These are phyloP conservation scores for Rhizomucor pusillus DNA, from an alignment of 371 early-diverging fungal genomes.

Conservation along the genomic window DNA sequence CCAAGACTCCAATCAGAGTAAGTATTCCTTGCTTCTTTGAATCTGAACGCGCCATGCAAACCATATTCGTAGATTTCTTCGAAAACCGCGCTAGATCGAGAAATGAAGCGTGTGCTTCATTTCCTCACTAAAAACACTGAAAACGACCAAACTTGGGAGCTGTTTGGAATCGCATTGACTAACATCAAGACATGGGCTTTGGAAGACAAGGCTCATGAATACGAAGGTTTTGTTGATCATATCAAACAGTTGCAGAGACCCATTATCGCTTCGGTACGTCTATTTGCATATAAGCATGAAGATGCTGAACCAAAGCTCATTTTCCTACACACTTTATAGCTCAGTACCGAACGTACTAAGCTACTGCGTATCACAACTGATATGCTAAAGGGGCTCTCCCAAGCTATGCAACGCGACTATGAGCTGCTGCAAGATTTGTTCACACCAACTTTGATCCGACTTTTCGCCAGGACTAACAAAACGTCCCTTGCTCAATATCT, in stretches of 20 bases:
- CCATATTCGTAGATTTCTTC: conserved; percentile 18
- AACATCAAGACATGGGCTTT: conserved; percentile 24
- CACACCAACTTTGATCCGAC: conserved; percentile 41
- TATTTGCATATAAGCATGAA: neutral
- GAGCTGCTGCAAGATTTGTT: conserved; percentile 37
- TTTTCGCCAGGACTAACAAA: conserved; percentile 61
- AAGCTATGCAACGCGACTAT: conserved; percentile 45
- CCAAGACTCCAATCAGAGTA: neutral
- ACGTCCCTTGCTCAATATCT: conserved; percentile 42
- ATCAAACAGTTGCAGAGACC: conserved; percentile 29
- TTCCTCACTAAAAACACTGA: conserved; percentile 30
- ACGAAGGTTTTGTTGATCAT: conserved; percentile 28
- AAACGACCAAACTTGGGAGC: conserved; percentile 39
- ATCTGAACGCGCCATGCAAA: neutral
- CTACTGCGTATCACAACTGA: conserved; percentile 53
- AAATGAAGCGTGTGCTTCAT: conserved; percentile 27
- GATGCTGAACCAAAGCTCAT: conserved; percentile 1
- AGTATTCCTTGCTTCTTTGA: neutral
- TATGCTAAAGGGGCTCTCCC: conserved; percentile 42
- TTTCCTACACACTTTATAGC: conserved; percentile 23
- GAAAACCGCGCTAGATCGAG: conserved; percentile 30
- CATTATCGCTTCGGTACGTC: conserved; percentile 27
- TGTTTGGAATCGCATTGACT: conserved; percentile 28
- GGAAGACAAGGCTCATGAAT: conserved; percentile 20
- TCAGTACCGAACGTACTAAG: conserved; percentile 53